Percentiles rank a stretch among this genome's conserved stretches.
phyloP scores from a whole-genome alignment of 441 rosid species.

The Geranium incanum region DNA sequence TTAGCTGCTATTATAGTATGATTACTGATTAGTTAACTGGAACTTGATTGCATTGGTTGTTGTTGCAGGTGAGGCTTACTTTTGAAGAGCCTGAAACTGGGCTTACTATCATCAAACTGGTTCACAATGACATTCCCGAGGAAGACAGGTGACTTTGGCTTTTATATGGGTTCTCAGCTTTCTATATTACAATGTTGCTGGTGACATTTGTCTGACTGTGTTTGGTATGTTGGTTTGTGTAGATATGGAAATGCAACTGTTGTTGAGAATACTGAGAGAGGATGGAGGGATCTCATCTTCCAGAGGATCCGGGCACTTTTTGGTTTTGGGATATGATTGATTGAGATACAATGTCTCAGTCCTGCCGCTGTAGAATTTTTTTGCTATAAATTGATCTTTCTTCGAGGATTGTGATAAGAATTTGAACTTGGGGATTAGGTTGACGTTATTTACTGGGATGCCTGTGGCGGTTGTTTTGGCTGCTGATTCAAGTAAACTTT shows the following conservation, averaged over 20 bases:
- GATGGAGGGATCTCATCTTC: slow-evolving; percentile 91
- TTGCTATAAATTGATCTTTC: background rate
- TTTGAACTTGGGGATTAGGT: slow-evolving; percentile 12
- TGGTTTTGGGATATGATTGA: slow-evolving; percentile 71
- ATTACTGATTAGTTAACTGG: background rate
- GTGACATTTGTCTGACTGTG: slow-evolving; percentile 7
- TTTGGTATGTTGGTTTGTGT: slow-evolving; percentile 18
- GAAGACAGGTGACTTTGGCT: slow-evolving; percentile 67
- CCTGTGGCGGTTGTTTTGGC: background rate
- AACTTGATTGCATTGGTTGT: slow-evolving; percentile 3
- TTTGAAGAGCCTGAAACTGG: slow-evolving; percentile 78
- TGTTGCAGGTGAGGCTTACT: slow-evolving; percentile 66
- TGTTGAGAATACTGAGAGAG: slow-evolving; percentile 89
- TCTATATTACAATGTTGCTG: background rate
- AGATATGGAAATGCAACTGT: slow-evolving; percentile 93
- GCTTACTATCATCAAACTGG: slow-evolving; percentile 56
- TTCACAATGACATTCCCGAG: slow-evolving; percentile 74
- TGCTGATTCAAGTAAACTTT: background rate
- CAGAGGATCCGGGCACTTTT: slow-evolving; percentile 79
- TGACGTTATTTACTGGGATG: slow-evolving; percentile 1
- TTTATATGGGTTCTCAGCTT: background rate
- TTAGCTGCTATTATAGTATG: background rate
- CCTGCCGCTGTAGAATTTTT: slow-evolving; percentile 19
- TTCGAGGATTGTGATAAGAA: slow-evolving; percentile 16
- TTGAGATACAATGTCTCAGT: background rate